Conservation (phyloP, 495 filamentous ascomycete genomes). For the Aspergillus funiculosus region DNA sequence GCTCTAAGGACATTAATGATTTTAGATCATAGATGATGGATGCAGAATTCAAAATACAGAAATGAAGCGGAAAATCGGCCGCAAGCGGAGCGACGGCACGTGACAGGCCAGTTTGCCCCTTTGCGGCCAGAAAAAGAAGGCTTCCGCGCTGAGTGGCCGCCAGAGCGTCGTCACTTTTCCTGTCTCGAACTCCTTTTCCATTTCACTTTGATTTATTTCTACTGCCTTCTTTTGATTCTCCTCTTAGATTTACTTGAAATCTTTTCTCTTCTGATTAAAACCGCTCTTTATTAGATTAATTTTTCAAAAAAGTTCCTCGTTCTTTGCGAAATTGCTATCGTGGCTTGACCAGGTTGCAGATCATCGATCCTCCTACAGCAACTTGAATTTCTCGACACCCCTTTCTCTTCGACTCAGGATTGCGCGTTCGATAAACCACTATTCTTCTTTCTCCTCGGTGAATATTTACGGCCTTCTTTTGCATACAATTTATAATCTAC, state of each 20-base stretch:
- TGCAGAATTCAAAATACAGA: no score
- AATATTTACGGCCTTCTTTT: not conserved
- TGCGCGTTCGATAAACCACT: not conserved
- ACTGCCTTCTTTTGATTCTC: not conserved
- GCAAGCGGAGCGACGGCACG: conserved; percentile 8
- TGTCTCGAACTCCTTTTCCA: not conserved
- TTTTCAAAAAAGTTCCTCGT: no score
- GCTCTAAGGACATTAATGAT: no score
- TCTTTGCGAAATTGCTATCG: no score
- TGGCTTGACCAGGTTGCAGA: no score
- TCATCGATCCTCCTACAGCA: no score
- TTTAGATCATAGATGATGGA: no score
- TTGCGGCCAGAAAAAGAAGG: conserved; percentile 14
- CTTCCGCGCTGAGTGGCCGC: not conserved
- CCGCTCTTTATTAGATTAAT: no score
- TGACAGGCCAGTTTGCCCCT: conserved; percentile 7
- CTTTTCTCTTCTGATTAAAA: not conserved
- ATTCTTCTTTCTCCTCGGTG: not conserved
- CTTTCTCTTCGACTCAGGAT: conserved; percentile 4
- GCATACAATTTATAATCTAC: not conserved
- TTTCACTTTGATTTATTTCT: conserved; percentile 1
- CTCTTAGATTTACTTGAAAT: no score
- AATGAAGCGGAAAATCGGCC: no score
- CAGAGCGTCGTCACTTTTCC: conserved; percentile 2
- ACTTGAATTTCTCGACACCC: no score